Evolutionary conservation across 2,329 filamentous ascomycete species (phyloP), one percentile per base, ranked within the genome.

Genomic region (Ophiostoma perfectum): DNA sequence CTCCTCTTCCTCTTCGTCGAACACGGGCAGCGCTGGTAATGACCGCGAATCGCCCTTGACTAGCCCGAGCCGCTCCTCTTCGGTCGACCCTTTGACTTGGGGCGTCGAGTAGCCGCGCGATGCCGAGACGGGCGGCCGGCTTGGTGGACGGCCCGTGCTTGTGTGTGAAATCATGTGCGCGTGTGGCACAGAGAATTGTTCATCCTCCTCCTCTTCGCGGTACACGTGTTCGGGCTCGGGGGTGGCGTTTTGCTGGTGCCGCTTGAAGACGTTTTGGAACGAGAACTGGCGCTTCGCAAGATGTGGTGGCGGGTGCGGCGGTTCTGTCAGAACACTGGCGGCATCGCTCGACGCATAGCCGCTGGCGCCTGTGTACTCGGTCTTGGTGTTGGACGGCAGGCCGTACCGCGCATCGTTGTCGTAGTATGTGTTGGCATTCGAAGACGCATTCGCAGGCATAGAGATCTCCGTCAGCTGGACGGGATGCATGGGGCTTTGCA

Each of bases 241-340:
- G 2, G 42, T 27, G 7, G 44, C 9, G 39, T 38, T 16, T 4
- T 74, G 71, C 72, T 81, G 81, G 72, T 82, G 79, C 65, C 88
- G 84, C 70, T 81, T 81, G 78, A 97, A 95, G 66, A 97, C 87
- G 72, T 90, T 92, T 72, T 93, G 90, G 82, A 98, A 98, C 18
- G 91, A 96, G 79, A 98, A 99, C 75, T 97, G 92, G 70, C 94
- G 85, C 72, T 82, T 85, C 11, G 90, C 84, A 77, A 62, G 78
- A 70, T 86, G 86, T 3, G 83, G 87, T 4, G 88, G 88, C 1
- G 88, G 88, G 3, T 85, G 83, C 0, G 89, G 88, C 1, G 87
- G 82, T 3, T 66, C 80, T 27, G 75, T 78, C 73, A 75, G 78
- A 73, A 75, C 78, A 70, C 67, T 64, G 16, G 52, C 65, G 8